Evolutionary conservation across 2,329 filamentous ascomycete genomes (phyloP), one percentile per base, ranked within the genome.

Genomic region (Onygenales sp.): DNA sequence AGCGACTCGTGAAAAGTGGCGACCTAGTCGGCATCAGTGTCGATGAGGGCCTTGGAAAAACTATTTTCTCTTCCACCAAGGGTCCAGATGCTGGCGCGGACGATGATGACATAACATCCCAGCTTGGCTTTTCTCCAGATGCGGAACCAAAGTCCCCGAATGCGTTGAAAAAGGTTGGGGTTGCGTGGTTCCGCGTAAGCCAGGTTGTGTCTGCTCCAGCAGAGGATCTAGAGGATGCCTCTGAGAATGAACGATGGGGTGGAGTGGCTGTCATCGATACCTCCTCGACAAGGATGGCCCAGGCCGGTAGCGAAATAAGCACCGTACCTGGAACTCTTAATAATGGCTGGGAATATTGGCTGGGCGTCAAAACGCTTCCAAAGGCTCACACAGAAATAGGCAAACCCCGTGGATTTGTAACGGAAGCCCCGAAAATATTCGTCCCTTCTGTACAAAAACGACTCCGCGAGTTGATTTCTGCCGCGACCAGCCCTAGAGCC

Each of bases 111-210:
- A 34, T 59, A 9, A 52, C 53, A 14, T 43, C 54, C 8, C 56
- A 59, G 21, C 43, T 59, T 32, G 53, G 55, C 8, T 54, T 56
- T 36, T 52, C 54, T 13, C 32, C 49, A 2, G 11, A 43, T n/a
- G 14, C 14, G 8, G 46, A 49, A 46, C 13, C 17, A 61, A 54
- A 44, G 57, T 47, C 34, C 11, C 42, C 61, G 27, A 45, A 62
- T 47, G 58, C 58, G 27, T 58, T 74, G 71, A 59, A 82, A 79
- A 68, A 80, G 76, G 62, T 70, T 34, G 70, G 70, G 33, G 87
- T 95, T 17, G 91, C 88, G 6, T 98, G 93, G 93, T 97, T 96
- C 75, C 88, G 85, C 58, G 86, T 98, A 42, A 86, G 86, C 40
- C 86, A 88, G 55, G 84, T 94, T 36, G 71, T 74, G 7, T 67